Evolutionary conservation across 768 basidiomycete genomes (phyloP), one percentile per base, ranked within the genome.

Genomic region (Sporobolomyces roseus): DNA sequence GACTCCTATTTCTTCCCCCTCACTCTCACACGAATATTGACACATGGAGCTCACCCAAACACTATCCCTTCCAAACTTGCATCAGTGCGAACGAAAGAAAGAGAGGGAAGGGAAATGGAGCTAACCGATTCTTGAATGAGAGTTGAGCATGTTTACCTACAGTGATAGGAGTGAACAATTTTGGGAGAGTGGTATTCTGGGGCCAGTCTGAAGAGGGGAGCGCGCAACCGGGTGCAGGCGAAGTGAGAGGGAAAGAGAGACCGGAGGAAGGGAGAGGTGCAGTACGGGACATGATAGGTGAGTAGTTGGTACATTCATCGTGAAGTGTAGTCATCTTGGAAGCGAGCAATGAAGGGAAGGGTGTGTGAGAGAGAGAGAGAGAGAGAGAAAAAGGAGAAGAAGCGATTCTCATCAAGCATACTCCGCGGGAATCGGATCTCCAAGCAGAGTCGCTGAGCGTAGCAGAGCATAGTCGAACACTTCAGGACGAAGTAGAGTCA

Each of bases 91-190:
- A 10, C 49, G n/a, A 30, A 25, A 16, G 17, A 16, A 25, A 16
- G 32, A 38, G 10, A 2, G 38, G 9, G 30, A 38, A 21, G 27
- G 27, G n/a, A 78, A 8, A 10, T 50, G 17, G 7, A 10, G 84
- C 88, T 45, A 87, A 84, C 61, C 89, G 80, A 77, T 91, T 90
- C 77, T 88, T 87, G 81, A 92, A 88, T 8, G 80, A 82, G 2
- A 84, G 78, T 36, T 82, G 83, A 27, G 49, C 49, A 50, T 23
- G 25, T 29, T 50, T 17, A 56, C 83, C 80, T 38, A 92, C 82
- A 10, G 80, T 85, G 29, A 91, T 73, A 7, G 87, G 85, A 65
- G 85, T 78, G 79, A 91, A 91, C 21, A 91, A 77, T 50, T 81
- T 75, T 0, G 89, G 88, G 1, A 83, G 77, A 10, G 80, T 74